These are phyloP conservation scores for Cercophora scortea DNA, from an alignment of 495 filamentous ascomycete species.

Conservation along the genomic window DNA sequence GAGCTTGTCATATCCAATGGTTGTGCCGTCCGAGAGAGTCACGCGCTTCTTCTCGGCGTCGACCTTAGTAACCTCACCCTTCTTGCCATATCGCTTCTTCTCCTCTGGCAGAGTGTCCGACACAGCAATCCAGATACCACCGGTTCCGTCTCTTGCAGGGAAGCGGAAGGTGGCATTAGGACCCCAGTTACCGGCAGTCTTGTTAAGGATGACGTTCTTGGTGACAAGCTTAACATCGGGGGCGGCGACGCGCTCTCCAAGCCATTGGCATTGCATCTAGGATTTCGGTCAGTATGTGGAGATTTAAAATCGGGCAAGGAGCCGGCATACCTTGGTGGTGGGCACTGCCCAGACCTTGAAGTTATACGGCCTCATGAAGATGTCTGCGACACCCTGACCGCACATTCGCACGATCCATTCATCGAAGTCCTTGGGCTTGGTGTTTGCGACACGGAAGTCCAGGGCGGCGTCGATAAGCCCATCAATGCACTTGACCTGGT, in stretches of 20 bases:
- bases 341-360: conserved; percentile 99
- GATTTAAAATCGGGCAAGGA: too few relatives aligned
- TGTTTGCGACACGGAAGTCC: conserved; percentile 74
- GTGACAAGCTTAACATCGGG: conserved; percentile 94
- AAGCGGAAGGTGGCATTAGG: conserved; percentile 98
- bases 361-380: conserved; percentile 99
- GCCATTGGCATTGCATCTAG: conserved; percentile 99
- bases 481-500: conserved; percentile 91
- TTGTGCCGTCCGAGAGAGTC: conserved; percentile 75
- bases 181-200: conserved; percentile 96
- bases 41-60: conserved; percentile 78
- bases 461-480: conserved; percentile 95
- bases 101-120: conserved; percentile 87
- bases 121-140: conserved; percentile 98
- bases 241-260: conserved; percentile 96
- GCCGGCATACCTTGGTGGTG: conserved; percentile 77
- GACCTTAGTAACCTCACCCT: conserved; percentile 76
- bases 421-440: conserved; percentile 92
- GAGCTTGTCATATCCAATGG: conserved; percentile 86
- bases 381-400: conserved; percentile 82
- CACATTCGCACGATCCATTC: conserved; percentile 96
- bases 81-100: conserved; percentile 82
- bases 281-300: background rate
- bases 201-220: conserved; percentile 90
- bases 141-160: conserved; percentile 89